Evolutionary conservation across 139 green algal genomes (phyloP).

Genomic region (Chlorella sp.): DNA sequence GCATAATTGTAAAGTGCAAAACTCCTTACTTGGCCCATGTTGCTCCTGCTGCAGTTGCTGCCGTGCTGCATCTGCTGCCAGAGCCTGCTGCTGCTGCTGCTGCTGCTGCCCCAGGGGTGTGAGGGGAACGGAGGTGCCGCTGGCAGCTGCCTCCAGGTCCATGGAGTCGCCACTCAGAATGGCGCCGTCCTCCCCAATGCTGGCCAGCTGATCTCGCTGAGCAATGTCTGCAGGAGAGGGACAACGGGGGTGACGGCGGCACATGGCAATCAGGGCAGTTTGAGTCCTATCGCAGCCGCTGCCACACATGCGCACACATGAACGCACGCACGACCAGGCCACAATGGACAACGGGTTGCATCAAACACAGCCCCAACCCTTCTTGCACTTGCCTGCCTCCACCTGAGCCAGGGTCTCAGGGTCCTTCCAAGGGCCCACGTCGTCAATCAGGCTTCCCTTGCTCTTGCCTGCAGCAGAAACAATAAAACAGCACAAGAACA

Average conservation of each 20-base stretch:
- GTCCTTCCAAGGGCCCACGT: slow-evolving; percentile 86
- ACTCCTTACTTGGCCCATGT: not conserved
- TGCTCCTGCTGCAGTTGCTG: not conserved
- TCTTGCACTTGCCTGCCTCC: slow-evolving; percentile 21
- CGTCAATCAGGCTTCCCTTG: slow-evolving; percentile 78
- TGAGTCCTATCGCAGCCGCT: no score
- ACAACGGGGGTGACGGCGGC: not conserved
- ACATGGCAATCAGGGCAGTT: no score
- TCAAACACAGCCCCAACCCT: not conserved
- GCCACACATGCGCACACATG: no score
- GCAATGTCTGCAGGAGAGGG: slow-evolving; percentile 7
- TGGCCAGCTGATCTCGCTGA: not conserved
- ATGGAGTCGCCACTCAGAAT: slow-evolving; percentile 19
- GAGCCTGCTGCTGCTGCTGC: not conserved
- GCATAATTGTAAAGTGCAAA: no score
- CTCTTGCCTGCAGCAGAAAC: slow-evolving; percentile 40
- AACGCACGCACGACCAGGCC: not conserved
- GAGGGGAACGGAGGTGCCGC: not conserved
- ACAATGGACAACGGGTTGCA: not conserved
- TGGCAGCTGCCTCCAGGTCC: slow-evolving; percentile 1
- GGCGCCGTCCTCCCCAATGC: not conserved
- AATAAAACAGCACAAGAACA: not conserved
- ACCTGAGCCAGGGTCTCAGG: slow-evolving; percentile 55
- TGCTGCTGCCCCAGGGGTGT: not conserved
- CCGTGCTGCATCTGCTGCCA: not conserved